A percentile compares a stretch with the other conserved stretches of the same genome.
phyloP scores from a whole-genome alignment of 768 basidiomycete species.

The Termitomyces sp. region DNA sequence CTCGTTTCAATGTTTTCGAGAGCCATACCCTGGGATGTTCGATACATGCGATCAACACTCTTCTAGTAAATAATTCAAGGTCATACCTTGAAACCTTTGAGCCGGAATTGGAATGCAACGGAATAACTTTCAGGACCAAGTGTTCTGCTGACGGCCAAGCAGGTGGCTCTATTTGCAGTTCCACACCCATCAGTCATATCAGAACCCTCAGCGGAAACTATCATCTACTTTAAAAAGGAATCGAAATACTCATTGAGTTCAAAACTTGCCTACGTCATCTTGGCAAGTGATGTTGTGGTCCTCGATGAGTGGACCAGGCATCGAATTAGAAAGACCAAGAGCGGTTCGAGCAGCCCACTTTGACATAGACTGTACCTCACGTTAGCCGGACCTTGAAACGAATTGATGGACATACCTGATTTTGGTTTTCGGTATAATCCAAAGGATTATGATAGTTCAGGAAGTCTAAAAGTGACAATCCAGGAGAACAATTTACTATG shows the following conservation, averaged over 20 bases:
- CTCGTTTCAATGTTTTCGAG: slow-evolving; percentile 8
- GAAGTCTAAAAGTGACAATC: slow-evolving; percentile 38
- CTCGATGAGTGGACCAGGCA: slow-evolving; percentile 44
- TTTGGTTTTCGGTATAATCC: slow-evolving; percentile 25
- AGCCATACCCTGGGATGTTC: slow-evolving; percentile 28
- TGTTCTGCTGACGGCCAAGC: slow-evolving; percentile 25
- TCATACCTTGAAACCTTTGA: slow-evolving; percentile 41
- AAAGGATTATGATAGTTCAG: slow-evolving; percentile 53
- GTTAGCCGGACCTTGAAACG: background rate
- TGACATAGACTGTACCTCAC: slow-evolving; percentile 40
- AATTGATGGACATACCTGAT: slow-evolving; percentile 38
- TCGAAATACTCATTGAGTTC: background rate
- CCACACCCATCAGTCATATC: slow-evolving; percentile 59
- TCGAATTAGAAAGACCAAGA: slow-evolving; percentile 58
- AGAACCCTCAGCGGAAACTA: slow-evolving; percentile 24
- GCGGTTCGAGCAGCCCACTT: slow-evolving; percentile 64
- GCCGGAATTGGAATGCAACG: slow-evolving; percentile 45
- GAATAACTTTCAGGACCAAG: slow-evolving; percentile 33
- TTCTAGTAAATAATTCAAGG: background rate
- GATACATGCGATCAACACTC: background rate
- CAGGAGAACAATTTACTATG: background rate
- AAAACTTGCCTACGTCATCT: slow-evolving; percentile 43
- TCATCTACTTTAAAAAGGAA: background rate
- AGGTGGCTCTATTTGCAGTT: slow-evolving; percentile 32
- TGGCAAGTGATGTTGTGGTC: slow-evolving; percentile 29